Evolutionary conservation across 306 rosid species (phyloP).

Genomic region (Glycine latifolia): DNA sequence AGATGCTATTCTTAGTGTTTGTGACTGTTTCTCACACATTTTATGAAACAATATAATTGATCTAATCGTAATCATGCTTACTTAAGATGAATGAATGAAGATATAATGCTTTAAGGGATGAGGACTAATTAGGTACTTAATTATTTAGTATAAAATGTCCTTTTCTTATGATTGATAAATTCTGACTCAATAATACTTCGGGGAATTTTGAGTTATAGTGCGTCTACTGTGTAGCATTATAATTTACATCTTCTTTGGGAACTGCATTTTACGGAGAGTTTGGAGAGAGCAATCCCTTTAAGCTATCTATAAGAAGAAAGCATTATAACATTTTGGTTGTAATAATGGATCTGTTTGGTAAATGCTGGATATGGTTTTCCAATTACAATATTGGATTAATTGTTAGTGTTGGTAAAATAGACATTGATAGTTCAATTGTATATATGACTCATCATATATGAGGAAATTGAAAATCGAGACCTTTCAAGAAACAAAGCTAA

Average conservation of each 20-base stretch:
- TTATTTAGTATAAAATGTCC: slow-evolving; percentile 34
- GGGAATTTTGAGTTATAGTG: neutral
- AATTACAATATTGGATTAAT: slow-evolving; percentile 11
- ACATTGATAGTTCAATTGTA: neutral
- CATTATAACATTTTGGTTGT: slow-evolving; percentile 15
- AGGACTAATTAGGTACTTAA: slow-evolving; percentile 21
- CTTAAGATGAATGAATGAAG: slow-evolving; percentile 31
- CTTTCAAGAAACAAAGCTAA: slow-evolving; percentile 1
- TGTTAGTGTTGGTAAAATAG: neutral
- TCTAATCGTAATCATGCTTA: slow-evolving; percentile 46
- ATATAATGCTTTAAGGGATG: slow-evolving; percentile 29
- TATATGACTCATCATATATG: slow-evolving; percentile 7
- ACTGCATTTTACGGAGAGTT: slow-evolving; percentile 35
- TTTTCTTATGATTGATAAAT: slow-evolving; percentile 44
- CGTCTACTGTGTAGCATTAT: slow-evolving; percentile 43
- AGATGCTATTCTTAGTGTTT: slow-evolving; percentile 39
- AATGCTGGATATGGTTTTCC: slow-evolving; percentile 46
- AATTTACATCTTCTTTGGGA: slow-evolving; percentile 35
- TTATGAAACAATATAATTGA: slow-evolving; percentile 29
- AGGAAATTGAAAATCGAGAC: slow-evolving; percentile 26
- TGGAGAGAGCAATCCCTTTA: slow-evolving; percentile 33
- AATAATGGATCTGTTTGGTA: slow-evolving; percentile 46
- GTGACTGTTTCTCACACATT: slow-evolving; percentile 33
- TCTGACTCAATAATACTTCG: neutral
- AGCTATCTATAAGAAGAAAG: slow-evolving; percentile 45